phyloP scores from a whole-genome alignment of 1,284 basidiomycete genomes.

The Trichosporon coremiiforme region DNA sequence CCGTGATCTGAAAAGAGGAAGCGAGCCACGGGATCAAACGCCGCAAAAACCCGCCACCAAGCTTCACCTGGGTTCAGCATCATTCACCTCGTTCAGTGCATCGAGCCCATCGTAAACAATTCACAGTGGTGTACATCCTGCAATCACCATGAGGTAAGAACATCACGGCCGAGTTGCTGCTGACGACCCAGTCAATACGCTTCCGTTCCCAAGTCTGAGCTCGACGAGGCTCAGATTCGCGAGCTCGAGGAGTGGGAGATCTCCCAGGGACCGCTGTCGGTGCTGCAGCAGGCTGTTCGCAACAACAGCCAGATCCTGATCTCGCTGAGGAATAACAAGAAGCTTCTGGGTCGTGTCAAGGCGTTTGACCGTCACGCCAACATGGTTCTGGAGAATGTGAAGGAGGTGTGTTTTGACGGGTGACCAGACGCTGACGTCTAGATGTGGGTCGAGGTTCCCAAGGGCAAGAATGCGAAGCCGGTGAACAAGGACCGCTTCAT shows the following conservation, averaged over 20 bases:
- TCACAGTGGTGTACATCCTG: background rate
- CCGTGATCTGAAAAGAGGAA: conserved; percentile 5
- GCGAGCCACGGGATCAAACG: conserved; percentile 16
- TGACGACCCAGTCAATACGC: conserved; percentile 78
- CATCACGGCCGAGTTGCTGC: background rate
- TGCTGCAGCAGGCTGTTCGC: conserved; percentile 95
- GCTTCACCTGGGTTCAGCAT: background rate
- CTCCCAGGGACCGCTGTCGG: conserved; percentile 94
- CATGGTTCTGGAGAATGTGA: conserved; percentile 97
- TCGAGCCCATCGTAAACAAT: conserved; percentile 2
- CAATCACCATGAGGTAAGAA: conserved; percentile 23
- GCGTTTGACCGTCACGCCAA: conserved; percentile 99
- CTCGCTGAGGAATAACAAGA: conserved; percentile 97
- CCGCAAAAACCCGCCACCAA: conserved; percentile 18
- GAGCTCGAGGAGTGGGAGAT: conserved; percentile 97
- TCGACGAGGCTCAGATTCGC: conserved; percentile 93
- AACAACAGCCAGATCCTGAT: conserved; percentile 98
- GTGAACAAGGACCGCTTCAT: conserved; percentile 99
- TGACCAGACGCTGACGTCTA: conserved; percentile 48
- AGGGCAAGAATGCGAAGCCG: conserved; percentile 97
- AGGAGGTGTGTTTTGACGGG: conserved; percentile 67
- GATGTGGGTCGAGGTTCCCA: conserved; percentile 99
- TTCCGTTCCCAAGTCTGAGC: conserved; percentile 93
- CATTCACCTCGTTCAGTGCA: background rate
- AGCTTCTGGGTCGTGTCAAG: conserved; percentile 94